Evolutionary conservation across 23 red algal species (phyloP).

Genomic region (Pyropia haitanensis): DNA sequence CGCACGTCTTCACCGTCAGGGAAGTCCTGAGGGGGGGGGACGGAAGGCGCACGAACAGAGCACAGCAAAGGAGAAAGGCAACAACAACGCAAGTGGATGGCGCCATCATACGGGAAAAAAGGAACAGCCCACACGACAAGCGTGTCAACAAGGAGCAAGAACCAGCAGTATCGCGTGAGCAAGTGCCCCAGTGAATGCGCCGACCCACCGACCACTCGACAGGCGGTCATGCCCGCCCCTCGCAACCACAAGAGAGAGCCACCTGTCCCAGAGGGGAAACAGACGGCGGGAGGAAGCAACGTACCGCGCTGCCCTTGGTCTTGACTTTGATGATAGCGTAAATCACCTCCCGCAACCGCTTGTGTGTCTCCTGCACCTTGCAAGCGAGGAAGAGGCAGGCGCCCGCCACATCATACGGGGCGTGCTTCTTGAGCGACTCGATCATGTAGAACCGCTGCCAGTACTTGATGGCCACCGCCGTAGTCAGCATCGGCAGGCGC

Average conservation of each 20-base stretch:
- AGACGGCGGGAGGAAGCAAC: neutral
- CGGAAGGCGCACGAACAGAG: neutral
- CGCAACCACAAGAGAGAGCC: neutral
- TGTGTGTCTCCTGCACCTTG: constrained; percentile 84
- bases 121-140: neutral
- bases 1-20: constrained; percentile 72
- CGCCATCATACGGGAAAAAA: neutral
- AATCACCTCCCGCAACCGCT: constrained; percentile 70
- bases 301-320: constrained; percentile 32
- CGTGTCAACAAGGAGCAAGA: no score
- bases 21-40: constrained; percentile 31
- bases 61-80: neutral
- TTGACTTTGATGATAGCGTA: constrained; percentile 81
- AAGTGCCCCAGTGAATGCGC: no score
- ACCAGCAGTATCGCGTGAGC: no score
- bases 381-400: constrained; percentile 90
- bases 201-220: neutral
- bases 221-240: neutral
- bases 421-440: constrained; percentile 56
- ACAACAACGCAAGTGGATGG: neutral
- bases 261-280: neutral
- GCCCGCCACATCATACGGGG: constrained; percentile 56
- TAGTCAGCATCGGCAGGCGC: constrained; percentile 59
- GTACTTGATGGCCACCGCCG: constrained; percentile 60
- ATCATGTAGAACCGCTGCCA: constrained; percentile 80